phyloP scores from a whole-genome alignment of 306 rosid genomes.

The Oemleria cerasiformis region DNA sequence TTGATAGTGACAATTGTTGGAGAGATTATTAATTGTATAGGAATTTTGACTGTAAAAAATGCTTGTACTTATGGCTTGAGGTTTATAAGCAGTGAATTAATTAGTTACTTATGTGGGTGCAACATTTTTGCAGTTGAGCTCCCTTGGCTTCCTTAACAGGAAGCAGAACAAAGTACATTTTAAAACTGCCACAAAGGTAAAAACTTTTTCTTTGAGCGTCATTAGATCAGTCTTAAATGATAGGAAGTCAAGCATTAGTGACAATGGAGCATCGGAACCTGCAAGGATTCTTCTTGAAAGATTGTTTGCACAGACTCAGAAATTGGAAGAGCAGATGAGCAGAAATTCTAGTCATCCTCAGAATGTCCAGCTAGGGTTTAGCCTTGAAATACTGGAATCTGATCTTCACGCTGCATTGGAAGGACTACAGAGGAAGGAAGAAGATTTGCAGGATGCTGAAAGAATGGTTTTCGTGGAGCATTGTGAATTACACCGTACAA shows the following conservation, averaged over 20 bases:
- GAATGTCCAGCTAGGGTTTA: conserved; percentile 43
- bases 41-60: not conserved
- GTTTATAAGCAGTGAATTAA: not conserved
- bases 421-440: conserved; percentile 72
- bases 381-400: conserved; percentile 59
- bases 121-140: conserved; percentile 49
- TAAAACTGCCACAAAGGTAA: conserved; percentile 18
- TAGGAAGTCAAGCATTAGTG: conserved; percentile 37
- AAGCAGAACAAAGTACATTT: conserved; percentile 34
- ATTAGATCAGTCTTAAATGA: conserved; percentile 46
- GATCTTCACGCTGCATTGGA: conserved; percentile 66
- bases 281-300: conserved; percentile 82
- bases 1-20: too few relatives aligned
- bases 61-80: not conserved
- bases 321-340: conserved; percentile 54
- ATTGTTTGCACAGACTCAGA: conserved; percentile 76
- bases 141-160: conserved; percentile 32
- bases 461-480: conserved; percentile 55
- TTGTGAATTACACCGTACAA: conserved; percentile 49
- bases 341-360: conserved; percentile 35
- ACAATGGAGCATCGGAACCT: conserved; percentile 61
- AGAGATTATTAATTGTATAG: not conserved
- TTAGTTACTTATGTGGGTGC: conserved; percentile 8
- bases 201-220: conserved; percentile 31
- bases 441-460: conserved; percentile 68